phyloP scores from a whole-genome alignment of 164 flowering plant species.

The Paratinospora sagittata region DNA sequence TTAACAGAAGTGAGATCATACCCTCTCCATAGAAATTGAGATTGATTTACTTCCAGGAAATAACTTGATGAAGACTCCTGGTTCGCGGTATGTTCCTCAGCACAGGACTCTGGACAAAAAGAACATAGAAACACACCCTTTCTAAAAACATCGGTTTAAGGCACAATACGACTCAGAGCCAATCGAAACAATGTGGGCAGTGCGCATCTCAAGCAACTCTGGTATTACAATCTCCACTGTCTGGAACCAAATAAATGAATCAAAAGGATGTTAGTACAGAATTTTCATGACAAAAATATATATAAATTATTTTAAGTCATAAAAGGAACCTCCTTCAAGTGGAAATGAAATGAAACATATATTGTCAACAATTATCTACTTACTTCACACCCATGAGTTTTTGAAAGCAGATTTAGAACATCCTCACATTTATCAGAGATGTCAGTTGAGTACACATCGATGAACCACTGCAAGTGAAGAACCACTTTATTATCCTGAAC shows the following conservation, averaged over 20 bases:
- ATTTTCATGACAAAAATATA: background rate
- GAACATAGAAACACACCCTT: constrained; percentile 50
- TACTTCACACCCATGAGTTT: constrained; percentile 67
- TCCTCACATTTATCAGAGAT: constrained; percentile 79
- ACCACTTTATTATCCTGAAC: background rate
- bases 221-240: constrained; percentile 73
- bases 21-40: background rate
- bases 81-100: background rate
- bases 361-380: constrained; percentile 17
- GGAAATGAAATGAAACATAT: background rate
- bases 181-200: constrained; percentile 85
- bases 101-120: background rate
- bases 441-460: constrained; percentile 78
- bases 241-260: constrained; percentile 31
- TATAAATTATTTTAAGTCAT: background rate
- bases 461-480: constrained; percentile 73
- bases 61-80: background rate
- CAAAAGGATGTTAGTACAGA: constrained; percentile 2
- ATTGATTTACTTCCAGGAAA: too few relatives aligned
- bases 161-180: constrained; percentile 65
- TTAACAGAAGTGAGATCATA: background rate
- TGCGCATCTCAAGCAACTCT: constrained; percentile 79
- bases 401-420: constrained; percentile 49
- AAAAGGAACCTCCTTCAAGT: background rate
- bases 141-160: constrained; percentile 53